phyloP scores from a whole-genome alignment of 2,329 filamentous ascomycete genomes.

The Ploettnerulaceae sp. region DNA sequence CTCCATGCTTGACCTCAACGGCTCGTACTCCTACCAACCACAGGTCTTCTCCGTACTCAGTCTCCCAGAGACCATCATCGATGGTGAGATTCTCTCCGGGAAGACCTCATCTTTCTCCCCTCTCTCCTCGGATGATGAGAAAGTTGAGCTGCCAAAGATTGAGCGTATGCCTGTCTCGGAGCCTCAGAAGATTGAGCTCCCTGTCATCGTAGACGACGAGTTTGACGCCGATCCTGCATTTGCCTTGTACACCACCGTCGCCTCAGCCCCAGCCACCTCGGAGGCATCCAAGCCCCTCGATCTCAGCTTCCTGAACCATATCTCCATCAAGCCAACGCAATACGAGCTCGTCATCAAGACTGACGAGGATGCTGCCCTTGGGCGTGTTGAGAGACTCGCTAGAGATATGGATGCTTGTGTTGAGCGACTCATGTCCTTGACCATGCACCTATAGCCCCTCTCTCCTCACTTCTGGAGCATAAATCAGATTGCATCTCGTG shows the following conservation, averaged over 20 bases:
- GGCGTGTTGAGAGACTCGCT: conserved; percentile 24
- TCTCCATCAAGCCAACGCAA: conserved; percentile 57
- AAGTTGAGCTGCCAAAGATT: conserved; percentile 45
- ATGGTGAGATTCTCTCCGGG: conserved; percentile 61
- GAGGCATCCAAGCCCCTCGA: conserved; percentile 36
- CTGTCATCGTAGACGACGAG: conserved; percentile 43
- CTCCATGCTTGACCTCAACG: conserved; percentile 61
- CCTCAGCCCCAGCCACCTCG: conserved; percentile 24
- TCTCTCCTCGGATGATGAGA: conserved; percentile 41
- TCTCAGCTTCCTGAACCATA: conserved; percentile 47
- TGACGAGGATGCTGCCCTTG: conserved; percentile 36
- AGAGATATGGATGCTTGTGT: conserved; percentile 27
- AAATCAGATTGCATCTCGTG: too few species aligned
- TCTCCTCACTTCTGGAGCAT: not conserved
- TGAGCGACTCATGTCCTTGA: conserved; percentile 26
- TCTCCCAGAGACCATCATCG: conserved; percentile 52
- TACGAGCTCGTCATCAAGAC: conserved; percentile 61
- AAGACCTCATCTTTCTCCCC: conserved; percentile 55
- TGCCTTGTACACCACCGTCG: conserved; percentile 48
- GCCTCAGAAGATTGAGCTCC: conserved; percentile 29
- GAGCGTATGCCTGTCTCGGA: conserved; percentile 34
- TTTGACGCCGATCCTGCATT: conserved; percentile 61
- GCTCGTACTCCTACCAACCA: conserved; percentile 57
- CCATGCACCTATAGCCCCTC: conserved; percentile 23
- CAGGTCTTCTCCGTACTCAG: conserved; percentile 70